Base-by-base conservation (phyloP, 139 green algal species). In the Pycnococcus provasolii region DNA sequence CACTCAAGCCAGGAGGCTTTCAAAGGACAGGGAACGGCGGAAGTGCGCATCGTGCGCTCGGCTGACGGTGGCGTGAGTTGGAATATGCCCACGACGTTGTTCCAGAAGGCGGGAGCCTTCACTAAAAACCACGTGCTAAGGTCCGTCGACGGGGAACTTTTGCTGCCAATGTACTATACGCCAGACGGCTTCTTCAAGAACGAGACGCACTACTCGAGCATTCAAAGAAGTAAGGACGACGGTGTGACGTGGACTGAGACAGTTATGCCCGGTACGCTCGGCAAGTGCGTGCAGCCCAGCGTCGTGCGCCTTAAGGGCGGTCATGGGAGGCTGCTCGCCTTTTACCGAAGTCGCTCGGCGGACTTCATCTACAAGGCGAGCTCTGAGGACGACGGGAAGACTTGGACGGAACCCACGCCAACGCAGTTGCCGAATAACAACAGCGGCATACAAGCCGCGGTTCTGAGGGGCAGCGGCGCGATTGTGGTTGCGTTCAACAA, bases 401-500 rank as follows among this genome's bases (percentile, higher is more conserved):
- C 59, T 15, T 51, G 59, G 59, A 51, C 42, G 4, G 6, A 7
- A 58, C 42, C 64, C 37, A 45, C 42, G 11, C 64, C 41, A 50
- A 71, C 64, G 39, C 51, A 44, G 0, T 15, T 71, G 13, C 64
- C 64, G 15, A 71, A 62, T 37, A 71, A 71, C 53, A 71, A 71
- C 1, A 54, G 52, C 46, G 64, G 64, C 39, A 53, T 71, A 13
- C 47, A 61, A 50, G 64, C 64, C 3, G 11, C 46, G 3, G 47
- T 37, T n/a, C 53, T 71, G 26, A 26, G 26, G 11, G n/a, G 42
- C 13, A 54, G 39, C 37, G 64, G 64, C 3, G n/a, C 52, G 13
- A 70, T 71, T 42, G 64, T 50, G 13, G 37, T 71, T n/a, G 47
- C 62, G 13, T 71, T 71, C 64, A 71, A 71, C 64, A 71, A 71